phyloP scores from a whole-genome alignment of 108 stramenopile genomes.

The Discostella stelligeroides region DNA sequence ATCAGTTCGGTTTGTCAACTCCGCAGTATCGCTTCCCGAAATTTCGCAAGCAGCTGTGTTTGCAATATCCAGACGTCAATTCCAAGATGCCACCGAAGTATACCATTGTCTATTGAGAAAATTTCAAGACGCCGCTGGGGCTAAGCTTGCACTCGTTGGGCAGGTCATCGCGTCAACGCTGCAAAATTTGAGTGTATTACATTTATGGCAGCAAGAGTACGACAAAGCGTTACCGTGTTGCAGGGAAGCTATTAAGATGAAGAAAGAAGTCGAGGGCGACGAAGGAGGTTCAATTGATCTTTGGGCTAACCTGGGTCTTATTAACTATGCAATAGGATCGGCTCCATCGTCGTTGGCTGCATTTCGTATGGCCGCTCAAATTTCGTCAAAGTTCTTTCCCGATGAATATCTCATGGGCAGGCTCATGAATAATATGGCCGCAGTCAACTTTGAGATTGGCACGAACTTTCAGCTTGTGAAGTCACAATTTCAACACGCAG shows the following conservation, averaged over 20 bases:
- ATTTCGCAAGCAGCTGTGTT: conserved; percentile 29
- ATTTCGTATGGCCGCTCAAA: conserved; percentile 32
- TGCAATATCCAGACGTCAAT: conserved; percentile 17
- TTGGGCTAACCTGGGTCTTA: conserved; percentile 39
- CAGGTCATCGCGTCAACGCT: conserved; percentile 42
- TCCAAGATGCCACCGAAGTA: conserved; percentile 33
- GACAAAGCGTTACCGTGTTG: conserved; percentile 29
- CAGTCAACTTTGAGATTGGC: conserved; percentile 28
- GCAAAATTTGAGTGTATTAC: conserved; percentile 36
- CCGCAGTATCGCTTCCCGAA: conserved; percentile 16
- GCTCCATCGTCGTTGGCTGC: conserved; percentile 21
- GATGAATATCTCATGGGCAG: conserved; percentile 13
- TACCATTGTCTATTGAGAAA: conserved; percentile 28
- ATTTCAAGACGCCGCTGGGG: conserved; percentile 22
- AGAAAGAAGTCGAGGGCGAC: conserved; percentile 16
- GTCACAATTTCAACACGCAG: conserved; percentile 23
- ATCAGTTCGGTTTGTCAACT: conserved; percentile 34
- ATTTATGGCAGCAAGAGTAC: conserved; percentile 39
- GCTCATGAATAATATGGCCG: conserved; percentile 32
- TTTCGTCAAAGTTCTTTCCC: conserved; percentile 6
- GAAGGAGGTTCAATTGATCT: conserved; percentile 13
- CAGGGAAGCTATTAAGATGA: conserved; percentile 28
- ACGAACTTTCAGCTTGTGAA: conserved; percentile 10
- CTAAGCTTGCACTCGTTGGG: conserved; percentile 34
- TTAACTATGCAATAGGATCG: conserved; percentile 34